These are phyloP conservation scores for Mycocentrospora acerina DNA, from an alignment of 2,329 filamentous ascomycete genomes.

Conservation along the genomic window DNA sequence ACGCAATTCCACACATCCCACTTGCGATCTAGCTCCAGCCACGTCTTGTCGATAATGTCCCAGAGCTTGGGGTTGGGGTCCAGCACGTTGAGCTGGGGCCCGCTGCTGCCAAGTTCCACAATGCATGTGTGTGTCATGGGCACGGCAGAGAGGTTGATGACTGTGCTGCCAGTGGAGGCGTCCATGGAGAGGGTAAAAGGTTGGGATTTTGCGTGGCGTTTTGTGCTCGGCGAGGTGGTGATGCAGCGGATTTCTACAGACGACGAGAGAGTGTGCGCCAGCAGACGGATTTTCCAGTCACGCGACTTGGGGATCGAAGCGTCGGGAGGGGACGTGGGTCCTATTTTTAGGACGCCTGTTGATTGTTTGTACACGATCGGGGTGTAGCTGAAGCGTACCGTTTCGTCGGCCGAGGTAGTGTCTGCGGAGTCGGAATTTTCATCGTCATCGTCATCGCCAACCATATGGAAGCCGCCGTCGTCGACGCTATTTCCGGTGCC, in stretches of 20 bases:
- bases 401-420: slow-evolving; percentile 18
- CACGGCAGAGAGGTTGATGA: slow-evolving; percentile 25
- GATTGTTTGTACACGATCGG: slow-evolving; percentile 43
- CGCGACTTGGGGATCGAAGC: slow-evolving; percentile 29
- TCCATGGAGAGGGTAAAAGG: slow-evolving; percentile 12
- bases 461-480: slow-evolving; percentile 39
- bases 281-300: slow-evolving; percentile 35
- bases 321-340: slow-evolving; percentile 29
- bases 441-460: slow-evolving; percentile 44
- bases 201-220: slow-evolving; percentile 26
- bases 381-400: slow-evolving; percentile 35
- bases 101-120: slow-evolving; percentile 27
- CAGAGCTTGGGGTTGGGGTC: slow-evolving; percentile 33
- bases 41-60: slow-evolving; percentile 30
- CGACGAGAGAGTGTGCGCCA: slow-evolving; percentile 25
- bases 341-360: slow-evolving; percentile 38
- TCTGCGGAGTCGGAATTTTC: too few species aligned
- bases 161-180: slow-evolving; percentile 28
- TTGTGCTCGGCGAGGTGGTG: slow-evolving; percentile 21
- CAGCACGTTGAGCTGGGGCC: slow-evolving; percentile 36
- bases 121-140: slow-evolving; percentile 25
- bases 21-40: slow-evolving; percentile 35
- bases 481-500: slow-evolving; percentile 37
- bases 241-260: slow-evolving; percentile 26
- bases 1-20: slow-evolving; percentile 36